Conservation (phyloP, 2,329 filamentous ascomycete genomes). For the Colletotrichum sp. region DNA sequence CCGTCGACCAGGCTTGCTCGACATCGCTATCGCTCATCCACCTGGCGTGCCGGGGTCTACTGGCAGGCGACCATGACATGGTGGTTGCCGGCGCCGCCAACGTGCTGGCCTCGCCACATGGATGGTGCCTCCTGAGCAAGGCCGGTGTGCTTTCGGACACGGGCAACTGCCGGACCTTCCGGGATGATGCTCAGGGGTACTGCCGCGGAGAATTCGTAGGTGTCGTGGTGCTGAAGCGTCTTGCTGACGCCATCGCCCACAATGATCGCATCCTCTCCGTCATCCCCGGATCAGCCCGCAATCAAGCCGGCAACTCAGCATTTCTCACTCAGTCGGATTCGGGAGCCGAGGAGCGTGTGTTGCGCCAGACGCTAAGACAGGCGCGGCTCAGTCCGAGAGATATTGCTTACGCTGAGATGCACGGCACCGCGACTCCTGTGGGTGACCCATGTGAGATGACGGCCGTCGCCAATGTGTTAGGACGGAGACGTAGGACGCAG, state of each 20-base stretch:
- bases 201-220: slow-evolving; percentile 53
- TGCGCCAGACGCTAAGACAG: slow-evolving; percentile 56
- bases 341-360: slow-evolving; percentile 30
- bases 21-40: slow-evolving; percentile 39
- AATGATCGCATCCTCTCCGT: slow-evolving; percentile 49
- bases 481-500: not conserved
- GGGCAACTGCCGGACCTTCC: slow-evolving; percentile 37
- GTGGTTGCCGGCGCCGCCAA: slow-evolving; percentile 45
- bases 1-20: slow-evolving; percentile 42
- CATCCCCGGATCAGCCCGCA: slow-evolving; percentile 40
- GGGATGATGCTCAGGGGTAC: slow-evolving; percentile 48
- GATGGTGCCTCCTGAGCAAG: slow-evolving; percentile 14
- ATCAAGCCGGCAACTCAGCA: slow-evolving; percentile 45
- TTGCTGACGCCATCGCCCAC: slow-evolving; percentile 50
- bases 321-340: slow-evolving; percentile 28
- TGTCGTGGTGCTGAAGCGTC: slow-evolving; percentile 49
- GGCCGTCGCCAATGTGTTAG: slow-evolving; percentile 31
- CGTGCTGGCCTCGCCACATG: slow-evolving; percentile 29
- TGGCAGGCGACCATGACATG: slow-evolving; percentile 32
- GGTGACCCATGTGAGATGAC: slow-evolving; percentile 53
- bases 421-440: slow-evolving; percentile 52
- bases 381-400: slow-evolving; percentile 23
- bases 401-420: slow-evolving; percentile 41
- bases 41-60: slow-evolving; percentile 33
- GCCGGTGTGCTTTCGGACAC: slow-evolving; percentile 31